Conservation (phyloP, 169 alveolate species). For the Eimeria tenella region DNA sequence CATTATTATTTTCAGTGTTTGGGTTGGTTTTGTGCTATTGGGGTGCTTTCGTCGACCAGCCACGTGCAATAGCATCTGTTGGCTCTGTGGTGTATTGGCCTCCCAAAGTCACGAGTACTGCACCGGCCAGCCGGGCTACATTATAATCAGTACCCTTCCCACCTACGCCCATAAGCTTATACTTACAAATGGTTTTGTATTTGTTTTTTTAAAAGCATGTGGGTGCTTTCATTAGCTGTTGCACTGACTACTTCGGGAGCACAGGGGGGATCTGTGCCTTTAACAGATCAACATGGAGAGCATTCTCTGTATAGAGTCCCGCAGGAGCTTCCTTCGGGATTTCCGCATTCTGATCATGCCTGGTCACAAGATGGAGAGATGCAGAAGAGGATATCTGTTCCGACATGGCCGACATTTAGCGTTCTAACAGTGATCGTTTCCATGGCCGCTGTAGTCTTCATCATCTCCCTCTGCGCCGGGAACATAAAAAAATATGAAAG, state of each 20-base stretch:
- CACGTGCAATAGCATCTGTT: no score
- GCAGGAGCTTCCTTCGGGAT: background rate
- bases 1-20: no score
- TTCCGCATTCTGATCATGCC: background rate
- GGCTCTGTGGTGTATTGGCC: no score
- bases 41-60: no score
- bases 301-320: background rate
- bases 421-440: background rate
- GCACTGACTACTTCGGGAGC: background rate
- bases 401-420: background rate
- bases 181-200: no score
- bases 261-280: background rate
- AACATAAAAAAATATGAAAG: background rate
- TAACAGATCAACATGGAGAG: background rate
- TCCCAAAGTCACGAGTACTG: no score
- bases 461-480: slow-evolving; percentile 10
- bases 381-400: background rate
- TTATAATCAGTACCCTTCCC: no score
- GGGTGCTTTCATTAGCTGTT: background rate
- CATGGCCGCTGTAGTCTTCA: background rate
- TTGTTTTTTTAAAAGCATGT: background rate
- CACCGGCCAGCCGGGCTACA: no score
- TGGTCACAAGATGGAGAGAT: background rate
- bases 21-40: no score
- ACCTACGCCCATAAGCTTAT: no score